Conservation (phyloP, 2,329 filamentous ascomycete genomes). For the Aspergillus clavatus region DNA sequence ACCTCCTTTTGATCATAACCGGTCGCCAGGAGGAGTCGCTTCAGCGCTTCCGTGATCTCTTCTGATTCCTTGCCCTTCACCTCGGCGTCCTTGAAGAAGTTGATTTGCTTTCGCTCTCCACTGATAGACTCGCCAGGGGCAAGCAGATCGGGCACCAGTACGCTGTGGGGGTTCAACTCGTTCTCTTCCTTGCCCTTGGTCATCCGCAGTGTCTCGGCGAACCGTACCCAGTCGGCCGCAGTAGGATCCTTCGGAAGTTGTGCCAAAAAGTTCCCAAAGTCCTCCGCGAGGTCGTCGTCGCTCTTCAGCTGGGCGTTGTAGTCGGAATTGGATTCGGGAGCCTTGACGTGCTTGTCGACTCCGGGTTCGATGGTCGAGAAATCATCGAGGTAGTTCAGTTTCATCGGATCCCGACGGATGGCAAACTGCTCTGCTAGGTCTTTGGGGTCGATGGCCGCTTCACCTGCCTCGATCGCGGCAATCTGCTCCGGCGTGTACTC, state of each 20-base stretch:
- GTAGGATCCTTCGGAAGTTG: conserved; percentile 51
- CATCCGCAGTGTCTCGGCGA: conserved; percentile 45
- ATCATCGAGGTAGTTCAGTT: conserved; percentile 74
- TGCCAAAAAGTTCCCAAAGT: conserved; percentile 48
- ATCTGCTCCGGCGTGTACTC: conserved; percentile 79
- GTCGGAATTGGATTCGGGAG: conserved; percentile 48
- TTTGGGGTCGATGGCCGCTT: conserved; percentile 66
- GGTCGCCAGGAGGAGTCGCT: conserved; percentile 53
- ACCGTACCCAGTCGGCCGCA: conserved; percentile 39
- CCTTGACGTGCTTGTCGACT: conserved; percentile 64
- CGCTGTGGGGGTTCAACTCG: conserved; percentile 46
- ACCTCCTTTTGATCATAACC: conserved; percentile 50
- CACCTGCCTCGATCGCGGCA: conserved; percentile 73
- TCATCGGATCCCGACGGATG: conserved; percentile 66
- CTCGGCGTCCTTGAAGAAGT: conserved; percentile 25
- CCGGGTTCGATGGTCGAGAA: conserved; percentile 71
- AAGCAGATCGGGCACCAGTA: conserved; percentile 50
- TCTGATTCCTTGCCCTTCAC: conserved; percentile 25
- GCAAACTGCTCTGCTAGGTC: conserved; percentile 71
- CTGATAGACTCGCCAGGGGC: conserved; percentile 37
- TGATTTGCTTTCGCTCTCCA: conserved; percentile 24
- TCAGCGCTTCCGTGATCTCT: conserved; percentile 39
- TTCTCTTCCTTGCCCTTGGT: conserved; percentile 48
- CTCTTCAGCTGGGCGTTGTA: conserved; percentile 58
- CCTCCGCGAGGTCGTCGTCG: conserved; percentile 56